A percentile compares a stretch with the other conserved stretches of the same genome.
Conservation (phyloP, 108 stramenopile genomes). For the Nitzschia palea region DNA sequence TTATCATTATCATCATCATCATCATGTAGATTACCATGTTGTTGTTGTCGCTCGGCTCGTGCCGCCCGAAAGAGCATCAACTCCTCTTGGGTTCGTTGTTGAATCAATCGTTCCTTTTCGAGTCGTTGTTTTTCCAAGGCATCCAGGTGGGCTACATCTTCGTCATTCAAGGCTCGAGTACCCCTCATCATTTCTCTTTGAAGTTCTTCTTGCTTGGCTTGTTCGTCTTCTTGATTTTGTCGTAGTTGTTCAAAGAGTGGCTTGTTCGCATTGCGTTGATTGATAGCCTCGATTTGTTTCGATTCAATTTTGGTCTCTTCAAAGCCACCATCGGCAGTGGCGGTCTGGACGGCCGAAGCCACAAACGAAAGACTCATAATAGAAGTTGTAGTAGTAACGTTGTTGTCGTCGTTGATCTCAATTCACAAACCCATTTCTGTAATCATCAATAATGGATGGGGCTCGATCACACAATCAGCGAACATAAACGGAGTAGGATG, state of each 20-base stretch:
- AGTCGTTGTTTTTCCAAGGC: constrained; percentile 48
- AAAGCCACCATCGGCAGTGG: constrained; percentile 74
- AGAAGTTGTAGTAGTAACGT: too few species aligned
- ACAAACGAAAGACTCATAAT: constrained; percentile 88
- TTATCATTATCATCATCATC: constrained; percentile 19
- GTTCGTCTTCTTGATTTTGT: constrained; percentile 70
- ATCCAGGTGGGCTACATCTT: constrained; percentile 82
- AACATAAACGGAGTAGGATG: too few species aligned
- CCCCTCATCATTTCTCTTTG: constrained; percentile 69
- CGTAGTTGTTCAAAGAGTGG: constrained; percentile 88
- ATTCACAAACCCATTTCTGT: too few species aligned
- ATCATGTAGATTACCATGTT: constrained; percentile 13
- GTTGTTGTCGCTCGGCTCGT: constrained; percentile 46
- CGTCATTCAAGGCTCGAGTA: constrained; percentile 71
- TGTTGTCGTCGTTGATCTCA: too few species aligned
- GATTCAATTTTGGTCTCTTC: constrained; percentile 70
- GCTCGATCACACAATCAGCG: too few species aligned
- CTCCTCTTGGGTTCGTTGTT: constrained; percentile 57
- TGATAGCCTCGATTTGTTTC: constrained; percentile 41
- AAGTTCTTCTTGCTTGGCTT: constrained; percentile 65
- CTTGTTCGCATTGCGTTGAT: constrained; percentile 46
- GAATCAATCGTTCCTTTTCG: constrained; percentile 44
- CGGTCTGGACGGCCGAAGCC: constrained; percentile 79
- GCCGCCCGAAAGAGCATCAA: constrained; percentile 74
- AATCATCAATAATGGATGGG: too few species aligned